These are phyloP conservation scores for Fusarium subtropicale DNA, from an alignment of 2,329 filamentous ascomycete genomes.

Conservation along the genomic window DNA sequence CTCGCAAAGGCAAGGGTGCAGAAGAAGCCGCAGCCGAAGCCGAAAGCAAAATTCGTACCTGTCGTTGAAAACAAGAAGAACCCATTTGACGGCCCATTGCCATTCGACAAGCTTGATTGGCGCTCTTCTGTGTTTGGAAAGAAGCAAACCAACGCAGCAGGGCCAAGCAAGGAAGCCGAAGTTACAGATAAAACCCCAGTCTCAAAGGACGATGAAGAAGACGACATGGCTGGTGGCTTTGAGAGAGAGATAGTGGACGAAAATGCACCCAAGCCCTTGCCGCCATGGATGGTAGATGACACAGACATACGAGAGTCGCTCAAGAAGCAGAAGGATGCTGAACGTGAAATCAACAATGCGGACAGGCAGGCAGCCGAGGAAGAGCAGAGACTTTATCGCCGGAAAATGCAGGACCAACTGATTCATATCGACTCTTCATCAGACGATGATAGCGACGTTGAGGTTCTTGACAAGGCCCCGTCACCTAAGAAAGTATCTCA, in stretches of 20 bases:
- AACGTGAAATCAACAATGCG: constrained; percentile 72
- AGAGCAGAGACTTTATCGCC: constrained; percentile 61
- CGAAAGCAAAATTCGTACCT: constrained; percentile 54
- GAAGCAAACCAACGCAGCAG: constrained; percentile 48
- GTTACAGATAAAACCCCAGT: constrained; percentile 19
- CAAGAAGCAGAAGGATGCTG: constrained; percentile 67
- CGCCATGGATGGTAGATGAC: constrained; percentile 78
- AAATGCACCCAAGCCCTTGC: constrained; percentile 69
- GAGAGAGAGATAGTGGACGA: constrained; percentile 61
- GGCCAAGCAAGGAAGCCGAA: constrained; percentile 30
- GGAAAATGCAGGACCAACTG: constrained; percentile 60
- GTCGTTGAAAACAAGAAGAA: constrained; percentile 67
- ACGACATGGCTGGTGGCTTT: constrained; percentile 73
- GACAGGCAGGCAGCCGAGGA: constrained; percentile 68
- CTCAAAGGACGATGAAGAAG: constrained; percentile 47
- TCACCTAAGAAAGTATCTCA: constrained; percentile 43
- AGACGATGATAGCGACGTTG: constrained; percentile 66
- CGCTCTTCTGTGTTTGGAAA: constrained; percentile 69
- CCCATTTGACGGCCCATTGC: constrained; percentile 81
- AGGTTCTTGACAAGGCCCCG: constrained; percentile 65
- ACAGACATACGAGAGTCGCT: constrained; percentile 74
- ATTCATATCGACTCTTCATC: constrained; percentile 74
- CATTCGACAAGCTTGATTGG: constrained; percentile 87
- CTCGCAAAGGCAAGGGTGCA: constrained; percentile 76
- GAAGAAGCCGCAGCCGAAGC: constrained; percentile 60